Conservation (phyloP, 116 monocot genomes). For the Zostera marina region DNA sequence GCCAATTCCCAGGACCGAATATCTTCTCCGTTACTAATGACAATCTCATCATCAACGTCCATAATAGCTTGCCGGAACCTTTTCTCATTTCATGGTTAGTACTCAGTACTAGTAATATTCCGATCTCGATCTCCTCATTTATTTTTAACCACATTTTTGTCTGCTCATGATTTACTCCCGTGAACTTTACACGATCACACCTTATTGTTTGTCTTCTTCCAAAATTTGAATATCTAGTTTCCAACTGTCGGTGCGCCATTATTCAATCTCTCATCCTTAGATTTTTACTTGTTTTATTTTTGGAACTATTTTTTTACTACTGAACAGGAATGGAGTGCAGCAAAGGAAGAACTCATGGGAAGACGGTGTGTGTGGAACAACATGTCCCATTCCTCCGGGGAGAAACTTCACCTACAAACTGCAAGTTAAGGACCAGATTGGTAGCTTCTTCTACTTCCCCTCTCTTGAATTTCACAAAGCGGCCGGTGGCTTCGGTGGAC, state of each 20-base stretch:
- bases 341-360: slow-evolving; percentile 69
- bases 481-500: slow-evolving; percentile 46
- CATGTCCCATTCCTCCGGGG: slow-evolving; percentile 46
- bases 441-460: slow-evolving; percentile 59
- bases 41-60: slow-evolving; percentile 38
- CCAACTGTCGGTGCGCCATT: no score
- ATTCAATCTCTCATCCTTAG: no score
- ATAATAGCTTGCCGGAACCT: slow-evolving; percentile 28
- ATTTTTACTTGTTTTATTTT: no score
- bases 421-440: slow-evolving; percentile 70
- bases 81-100: slow-evolving; percentile 31
- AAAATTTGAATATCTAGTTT: no score
- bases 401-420: slow-evolving; percentile 45
- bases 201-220: no score
- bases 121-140: no score
- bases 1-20: slow-evolving; percentile 28
- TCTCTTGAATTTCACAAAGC: slow-evolving; percentile 43
- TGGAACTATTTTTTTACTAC: no score
- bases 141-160: no score
- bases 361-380: slow-evolving; percentile 46
- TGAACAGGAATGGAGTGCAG: slow-evolving; percentile 38
- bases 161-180: no score
- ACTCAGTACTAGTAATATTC: no score
- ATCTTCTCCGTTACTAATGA: slow-evolving; percentile 32
- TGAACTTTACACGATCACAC: no score